A percentile compares a stretch with the other conserved stretches of the same genome.
Conservation (phyloP, 1,284 basidiomycete species). For the Microstroma glucosiphilum region DNA sequence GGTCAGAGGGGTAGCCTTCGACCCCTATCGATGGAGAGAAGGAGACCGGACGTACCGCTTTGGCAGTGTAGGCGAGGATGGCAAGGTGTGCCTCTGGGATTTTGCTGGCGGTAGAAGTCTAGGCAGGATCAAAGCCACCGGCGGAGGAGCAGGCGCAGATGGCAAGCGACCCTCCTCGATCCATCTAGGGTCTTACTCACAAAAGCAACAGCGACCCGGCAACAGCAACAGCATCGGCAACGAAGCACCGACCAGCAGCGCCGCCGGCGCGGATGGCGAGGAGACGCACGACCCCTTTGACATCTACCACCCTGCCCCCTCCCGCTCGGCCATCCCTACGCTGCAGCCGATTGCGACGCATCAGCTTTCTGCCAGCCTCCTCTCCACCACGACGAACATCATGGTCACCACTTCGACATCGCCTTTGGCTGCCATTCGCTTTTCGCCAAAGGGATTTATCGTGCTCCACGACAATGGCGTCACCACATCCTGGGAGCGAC, state of each 20-base stretch:
- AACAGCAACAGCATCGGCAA: neutral
- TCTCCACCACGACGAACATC: too few relatives aligned
- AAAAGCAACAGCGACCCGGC: neutral
- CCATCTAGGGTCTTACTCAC: neutral
- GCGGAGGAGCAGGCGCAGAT: neutral
- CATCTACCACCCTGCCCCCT: constrained; percentile 1
- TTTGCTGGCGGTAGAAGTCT: constrained; percentile 3
- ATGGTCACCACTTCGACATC: too few relatives aligned
- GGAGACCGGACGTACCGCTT: constrained; percentile 40
- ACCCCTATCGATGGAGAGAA: constrained; percentile 64
- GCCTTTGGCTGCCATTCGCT: too few relatives aligned
- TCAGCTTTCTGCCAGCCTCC: neutral
- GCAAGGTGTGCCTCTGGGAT: constrained; percentile 51
- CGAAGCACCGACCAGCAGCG: too few relatives aligned
- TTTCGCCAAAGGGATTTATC: too few relatives aligned
- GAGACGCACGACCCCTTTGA: neutral
- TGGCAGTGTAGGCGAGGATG: constrained; percentile 44
- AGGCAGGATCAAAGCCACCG: neutral
- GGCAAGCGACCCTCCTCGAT: neutral
- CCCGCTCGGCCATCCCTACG: neutral
- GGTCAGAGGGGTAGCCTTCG: constrained; percentile 81
- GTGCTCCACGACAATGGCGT: too few relatives aligned
- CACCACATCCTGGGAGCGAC: too few relatives aligned
- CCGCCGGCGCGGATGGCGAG: neutral
- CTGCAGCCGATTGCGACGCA: neutral